Evolutionary conservation across 768 basidiomycete genomes (phyloP), one percentile per base, ranked within the genome.

Genomic region (Collybia nuda): DNA sequence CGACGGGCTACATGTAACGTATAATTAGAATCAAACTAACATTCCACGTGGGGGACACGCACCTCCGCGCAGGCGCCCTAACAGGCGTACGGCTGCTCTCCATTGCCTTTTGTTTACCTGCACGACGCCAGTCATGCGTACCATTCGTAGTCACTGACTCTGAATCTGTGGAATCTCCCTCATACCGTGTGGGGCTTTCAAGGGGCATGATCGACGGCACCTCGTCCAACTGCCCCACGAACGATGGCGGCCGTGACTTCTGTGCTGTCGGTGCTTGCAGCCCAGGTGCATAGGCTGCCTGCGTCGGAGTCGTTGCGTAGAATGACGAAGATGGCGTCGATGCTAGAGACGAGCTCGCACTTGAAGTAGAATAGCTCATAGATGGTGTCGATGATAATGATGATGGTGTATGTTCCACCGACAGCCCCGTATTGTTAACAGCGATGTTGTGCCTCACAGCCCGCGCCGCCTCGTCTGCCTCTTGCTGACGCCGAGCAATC

Each of bases 181-280:
- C 82, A 59, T 72, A 79, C 60, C 72, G 70, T 17, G 73, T 74
- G 29, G 86, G 87, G 55, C 75, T 85, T 65, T 90, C 82, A 12
- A 87, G 65, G n/a, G 88, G 85, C 71, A 87, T 72, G 26, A 71
- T 59, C 32, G 66, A 61, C 15, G 76, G 76, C 19, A 60, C 62
- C 14, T 66, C 23, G 19, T 40, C 38, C 5, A 40, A 29, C 18
- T 38, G 65, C 50, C 62, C 62, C 14, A 59, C 56, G 56, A 66
- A 70, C 38, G 68, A 62, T 37, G 65, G 54, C 54, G 71, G 67
- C 36, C 73, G 75, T 26, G 71, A 64, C n/a, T 57, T 56, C 22
- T 63, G 53, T 14, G 66, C 62, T 48, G 66, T 60, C 7, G 69
- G 62, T 1, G 66, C 60, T 55, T 60, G 59, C 15, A 65, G 41